A percentile compares a stretch with the other conserved stretches of the same genome.
phyloP scores from a whole-genome alignment of 495 filamentous ascomycete species.

The Pseudevernia furfuracea region DNA sequence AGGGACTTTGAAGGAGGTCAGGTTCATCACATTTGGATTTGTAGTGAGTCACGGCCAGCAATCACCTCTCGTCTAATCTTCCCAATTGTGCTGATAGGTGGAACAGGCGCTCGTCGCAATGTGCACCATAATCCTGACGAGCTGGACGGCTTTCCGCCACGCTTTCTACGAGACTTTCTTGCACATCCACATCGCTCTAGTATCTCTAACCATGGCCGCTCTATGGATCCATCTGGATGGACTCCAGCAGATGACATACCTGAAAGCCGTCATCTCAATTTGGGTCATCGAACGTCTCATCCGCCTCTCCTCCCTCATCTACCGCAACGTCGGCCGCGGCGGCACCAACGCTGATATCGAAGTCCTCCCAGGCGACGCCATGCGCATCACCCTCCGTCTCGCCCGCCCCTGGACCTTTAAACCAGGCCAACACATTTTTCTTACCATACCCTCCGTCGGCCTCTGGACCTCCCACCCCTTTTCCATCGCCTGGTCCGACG shows the following conservation, averaged over 20 bases:
- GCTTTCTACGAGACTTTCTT: constrained; percentile 96
- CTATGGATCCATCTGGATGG: constrained; percentile 67
- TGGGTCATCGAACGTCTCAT: constrained; percentile 71
- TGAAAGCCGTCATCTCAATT: constrained; percentile 58
- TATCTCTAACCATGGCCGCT: constrained; percentile 50
- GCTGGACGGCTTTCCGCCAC: constrained; percentile 72
- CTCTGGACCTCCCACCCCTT: constrained; percentile 90
- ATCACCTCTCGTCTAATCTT: neutral
- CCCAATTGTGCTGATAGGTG: constrained; percentile 13
- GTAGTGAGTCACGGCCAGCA: constrained; percentile 36
- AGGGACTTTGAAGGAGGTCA: constrained; percentile 39
- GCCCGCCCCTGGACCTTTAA: constrained; percentile 67
- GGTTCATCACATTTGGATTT: constrained; percentile 52
- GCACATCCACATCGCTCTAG: constrained; percentile 68
- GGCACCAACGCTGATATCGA: constrained; percentile 67
- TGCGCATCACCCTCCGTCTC: constrained; percentile 72
- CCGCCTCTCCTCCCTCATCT: constrained; percentile 61
- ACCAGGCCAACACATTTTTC: constrained; percentile 81
- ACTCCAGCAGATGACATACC: constrained; percentile 55
- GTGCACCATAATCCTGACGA: constrained; percentile 49
- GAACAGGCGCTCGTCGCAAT: constrained; percentile 45
- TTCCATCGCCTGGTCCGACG: constrained; percentile 79
- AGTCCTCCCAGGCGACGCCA: constrained; percentile 71
- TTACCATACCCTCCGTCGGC: constrained; percentile 69
- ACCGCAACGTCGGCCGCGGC: constrained; percentile 57